Evolutionary conservation across 1,284 basidiomycete genomes (phyloP), one percentile per base, ranked within the genome.

Genomic region (Termitomyces sp.): DNA sequence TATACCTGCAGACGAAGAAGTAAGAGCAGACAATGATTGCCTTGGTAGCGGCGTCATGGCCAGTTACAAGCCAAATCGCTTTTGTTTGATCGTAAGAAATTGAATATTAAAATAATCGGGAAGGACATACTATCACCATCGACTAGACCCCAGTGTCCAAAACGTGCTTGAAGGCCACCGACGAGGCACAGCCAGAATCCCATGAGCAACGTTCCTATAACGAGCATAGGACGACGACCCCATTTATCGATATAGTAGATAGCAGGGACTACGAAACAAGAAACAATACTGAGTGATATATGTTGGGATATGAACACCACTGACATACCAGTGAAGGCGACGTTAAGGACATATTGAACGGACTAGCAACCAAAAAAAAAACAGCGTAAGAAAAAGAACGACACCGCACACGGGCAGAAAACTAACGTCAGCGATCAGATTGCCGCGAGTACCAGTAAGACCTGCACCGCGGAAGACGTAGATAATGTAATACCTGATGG

Each of bases 381-480:
- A 50, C 8, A 30, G 31, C 2, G 33, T 41, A 38, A 45, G 21
- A 5, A 19, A 38, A 26, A 44, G 34, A 6, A n/a, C 26, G 15
- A 19, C 6, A 46, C 9, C 36, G 33, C 48, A 43, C 41, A 12
- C 17, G 17, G 15, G 17, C 38, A 44, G 47, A 2, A 50, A 10
- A 65, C 70, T 46, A 53, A 73, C 71, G 50, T 73, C 80, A n/a
- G 88, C 87, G 62, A 90, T 88, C 49, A 90, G 77, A 64, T 86
- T 87, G 12, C 77, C 80, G 38, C 84, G 82, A 41, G 77, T 76
- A 34, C 87, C 88, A 1, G 84, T 85, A 31, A 90, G 71, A 65
- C 88, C 88, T 45, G 88, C 87, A 53, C 85, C 84, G 62, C 86
- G 76, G 73, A 90, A 88, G 51, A 90, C 87, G 60, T 88, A 88